Conservation (phyloP, 164 flowering plant species). For the Sextonia rubra region DNA sequence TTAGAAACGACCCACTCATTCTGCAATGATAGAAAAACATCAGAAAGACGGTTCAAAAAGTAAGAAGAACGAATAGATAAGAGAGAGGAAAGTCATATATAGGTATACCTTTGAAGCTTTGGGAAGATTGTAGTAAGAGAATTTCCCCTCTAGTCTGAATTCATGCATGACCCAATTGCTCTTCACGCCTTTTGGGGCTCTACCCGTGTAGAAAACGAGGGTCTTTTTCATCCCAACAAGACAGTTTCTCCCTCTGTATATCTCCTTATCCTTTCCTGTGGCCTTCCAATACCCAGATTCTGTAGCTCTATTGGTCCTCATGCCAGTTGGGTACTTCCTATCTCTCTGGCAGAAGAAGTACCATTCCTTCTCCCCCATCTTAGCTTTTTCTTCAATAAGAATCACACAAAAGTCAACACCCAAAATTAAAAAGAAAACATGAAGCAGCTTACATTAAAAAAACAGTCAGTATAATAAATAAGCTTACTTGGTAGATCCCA, state of each 20-base stretch:
- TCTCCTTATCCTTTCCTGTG: conserved; percentile 30
- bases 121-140: conserved; percentile 21
- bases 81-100: background rate
- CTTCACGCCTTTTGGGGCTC: conserved; percentile 31
- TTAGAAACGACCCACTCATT: conserved; percentile 62
- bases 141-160: conserved; percentile 25
- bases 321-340: conserved; percentile 31
- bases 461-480: background rate
- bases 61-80: background rate
- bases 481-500: conserved; percentile 29
- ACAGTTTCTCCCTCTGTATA: conserved; percentile 16
- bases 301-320: conserved; percentile 30
- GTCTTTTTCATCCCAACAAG: conserved; percentile 34
- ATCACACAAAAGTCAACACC: background rate
- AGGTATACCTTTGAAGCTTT: conserved; percentile 29
- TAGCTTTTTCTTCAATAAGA: conserved; percentile 20
- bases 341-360: conserved; percentile 30
- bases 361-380: conserved; percentile 32
- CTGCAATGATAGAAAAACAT: conserved; percentile 24
- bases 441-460: background rate
- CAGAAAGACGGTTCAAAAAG: background rate
- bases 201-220: conserved; percentile 29
- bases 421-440: background rate
- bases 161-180: conserved; percentile 38
- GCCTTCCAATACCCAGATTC: conserved; percentile 34